Evolutionary conservation across 2,329 filamentous ascomycete genomes (phyloP), one percentile per base, ranked within the genome.

Genomic region (Trichoderma sp.): DNA sequence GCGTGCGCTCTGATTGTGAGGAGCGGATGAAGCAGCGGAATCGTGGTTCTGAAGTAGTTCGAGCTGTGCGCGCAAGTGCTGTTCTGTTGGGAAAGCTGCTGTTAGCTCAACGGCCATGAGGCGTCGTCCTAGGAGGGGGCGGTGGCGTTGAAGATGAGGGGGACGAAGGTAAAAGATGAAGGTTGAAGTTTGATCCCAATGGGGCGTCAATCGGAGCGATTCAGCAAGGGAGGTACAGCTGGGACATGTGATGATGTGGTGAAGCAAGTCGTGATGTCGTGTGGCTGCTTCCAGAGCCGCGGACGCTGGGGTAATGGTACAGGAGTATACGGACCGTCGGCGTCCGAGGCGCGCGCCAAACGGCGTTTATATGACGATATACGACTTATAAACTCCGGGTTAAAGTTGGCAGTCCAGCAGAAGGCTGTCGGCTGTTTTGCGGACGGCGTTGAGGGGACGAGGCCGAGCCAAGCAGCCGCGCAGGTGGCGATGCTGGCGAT

Each of bases 41-140:
- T 79, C 77, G 78, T 80, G 79, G 67, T 76, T 79, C 72, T 80
- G 79, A 56, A 82, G 72, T 69, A 82, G 77, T 75, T 82, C 80
- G 72, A 82, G 78, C 74, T 81, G 80, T 73, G 78, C 79, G 74
- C 77, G 79, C 73, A 82, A 72, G 68, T 81, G 79, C 74, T 80
- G 78, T 75, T 80, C 79, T 80, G 71, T 67, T 67, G 67, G 63
- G 69, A 12, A 15, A 61, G 64, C 27, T 32, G 25, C 39, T 58
- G 67, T 69, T 34, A 69, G 67, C 50, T 22, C 19, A 48, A 48
- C 52, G 29, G 17, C 42, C 12, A 53, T 25, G 45, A 50, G 39
- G 15, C 29, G 42, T 32, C 53, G 39, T 10, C n/a, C 22, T n/a
- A 42, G 66, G 22, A 52, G 17, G 48, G 32, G 13, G 45, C 34